phyloP scores from a whole-genome alignment of 2,329 filamentous ascomycete species.

The Aspergillus sp. region DNA sequence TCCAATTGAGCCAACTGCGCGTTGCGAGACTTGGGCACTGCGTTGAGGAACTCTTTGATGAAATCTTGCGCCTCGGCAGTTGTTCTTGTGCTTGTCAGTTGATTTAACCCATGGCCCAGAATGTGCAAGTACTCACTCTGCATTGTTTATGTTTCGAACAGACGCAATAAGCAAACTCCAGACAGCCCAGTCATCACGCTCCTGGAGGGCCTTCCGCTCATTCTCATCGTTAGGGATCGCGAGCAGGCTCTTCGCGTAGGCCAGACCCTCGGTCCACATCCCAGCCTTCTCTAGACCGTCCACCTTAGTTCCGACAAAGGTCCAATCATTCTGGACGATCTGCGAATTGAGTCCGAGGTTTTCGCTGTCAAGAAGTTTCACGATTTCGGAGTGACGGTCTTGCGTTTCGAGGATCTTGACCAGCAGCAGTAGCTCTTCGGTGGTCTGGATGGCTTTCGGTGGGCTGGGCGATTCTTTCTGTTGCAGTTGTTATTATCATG shows the following conservation, averaged over 20 bases:
- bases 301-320: conserved; percentile 34
- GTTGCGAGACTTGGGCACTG: conserved; percentile 36
- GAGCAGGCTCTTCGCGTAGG: conserved; percentile 32
- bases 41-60: conserved; percentile 27
- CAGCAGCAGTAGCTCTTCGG: conserved; percentile 41
- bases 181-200: conserved; percentile 40
- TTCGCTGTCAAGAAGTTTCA: conserved; percentile 37
- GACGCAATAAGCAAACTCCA: conserved; percentile 39
- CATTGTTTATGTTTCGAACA: conserved; percentile 22
- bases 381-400: conserved; percentile 31
- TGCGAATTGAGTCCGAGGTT: conserved; percentile 36
- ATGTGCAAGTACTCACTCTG: conserved; percentile 25
- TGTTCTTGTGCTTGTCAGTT: conserved; percentile 19
- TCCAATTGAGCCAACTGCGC: conserved; percentile 34
- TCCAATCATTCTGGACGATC: conserved; percentile 39
- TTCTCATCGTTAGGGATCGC: conserved; percentile 26
- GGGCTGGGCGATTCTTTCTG: conserved; percentile 37
- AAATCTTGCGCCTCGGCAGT: conserved; percentile 25
- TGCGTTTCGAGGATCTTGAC: conserved; percentile 39
- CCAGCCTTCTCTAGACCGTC: conserved; percentile 30
- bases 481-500: conserved; percentile 15
- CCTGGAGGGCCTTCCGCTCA: conserved; percentile 24
- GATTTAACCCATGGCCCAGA: background rate
- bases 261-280: conserved; percentile 33
- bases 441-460: conserved; percentile 39